Conservation (phyloP, 2,329 filamentous ascomycete genomes). For the Penicillium sp. region DNA sequence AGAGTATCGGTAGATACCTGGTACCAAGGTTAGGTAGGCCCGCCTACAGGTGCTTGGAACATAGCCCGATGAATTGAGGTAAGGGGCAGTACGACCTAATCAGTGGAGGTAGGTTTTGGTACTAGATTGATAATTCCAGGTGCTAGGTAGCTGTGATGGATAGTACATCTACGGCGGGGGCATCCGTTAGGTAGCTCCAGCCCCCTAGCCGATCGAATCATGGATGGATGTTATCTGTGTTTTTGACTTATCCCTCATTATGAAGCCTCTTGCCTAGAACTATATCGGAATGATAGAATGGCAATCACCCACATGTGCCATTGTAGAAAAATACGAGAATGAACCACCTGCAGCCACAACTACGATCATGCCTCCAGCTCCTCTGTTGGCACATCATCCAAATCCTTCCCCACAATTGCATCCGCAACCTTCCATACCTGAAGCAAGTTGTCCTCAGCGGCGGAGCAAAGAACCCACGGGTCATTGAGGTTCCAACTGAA, state of each 20-base stretch:
- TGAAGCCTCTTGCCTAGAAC: slow-evolving; percentile 10
- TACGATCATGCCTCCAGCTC: slow-evolving; percentile 64
- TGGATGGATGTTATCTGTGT: not conserved
- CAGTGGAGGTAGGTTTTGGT: no score
- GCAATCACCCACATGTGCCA: not conserved
- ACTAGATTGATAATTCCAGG: no score
- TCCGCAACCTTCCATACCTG: slow-evolving; percentile 92
- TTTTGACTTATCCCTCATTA: slow-evolving; percentile 10
- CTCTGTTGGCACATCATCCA: slow-evolving; percentile 73
- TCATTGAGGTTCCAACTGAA: slow-evolving; percentile 98
- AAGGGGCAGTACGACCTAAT: no score
- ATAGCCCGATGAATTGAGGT: no score
- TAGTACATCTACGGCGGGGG: no score
- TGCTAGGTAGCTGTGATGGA: no score
- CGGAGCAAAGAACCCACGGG: slow-evolving; percentile 93
- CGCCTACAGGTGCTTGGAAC: no score
- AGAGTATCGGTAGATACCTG: no score
- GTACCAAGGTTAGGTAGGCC: no score
- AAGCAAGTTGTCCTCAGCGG: slow-evolving; percentile 93
- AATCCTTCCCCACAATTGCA: slow-evolving; percentile 76
- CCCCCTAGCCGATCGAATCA: not conserved
- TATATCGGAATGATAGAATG: slow-evolving; percentile 3
- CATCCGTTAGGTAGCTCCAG: no score
- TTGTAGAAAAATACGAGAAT: not conserved
- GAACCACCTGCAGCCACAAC: not conserved